Evolutionary conservation across 2,329 filamentous ascomycete species (phyloP).

Genomic region (Beauveria australis): DNA sequence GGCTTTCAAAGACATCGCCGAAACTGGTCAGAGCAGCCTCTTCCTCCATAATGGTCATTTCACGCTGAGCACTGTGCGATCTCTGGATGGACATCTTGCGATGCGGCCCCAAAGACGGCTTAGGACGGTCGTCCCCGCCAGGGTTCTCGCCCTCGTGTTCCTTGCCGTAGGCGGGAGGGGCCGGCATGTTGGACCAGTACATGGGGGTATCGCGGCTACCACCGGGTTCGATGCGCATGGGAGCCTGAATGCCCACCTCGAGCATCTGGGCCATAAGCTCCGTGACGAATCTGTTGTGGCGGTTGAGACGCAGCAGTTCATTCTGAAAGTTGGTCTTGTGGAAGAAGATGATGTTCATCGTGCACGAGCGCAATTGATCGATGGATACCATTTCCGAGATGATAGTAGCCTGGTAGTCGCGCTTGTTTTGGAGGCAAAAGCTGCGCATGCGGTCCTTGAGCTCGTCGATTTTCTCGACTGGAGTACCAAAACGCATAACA

Average conservation of each 20-base stretch:
- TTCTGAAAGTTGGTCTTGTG: conserved; percentile 98
- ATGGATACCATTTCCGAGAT: conserved; percentile 77
- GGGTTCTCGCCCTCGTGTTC: conserved; percentile 16
- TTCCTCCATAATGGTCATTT: conserved; percentile 17
- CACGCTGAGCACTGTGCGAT: conserved; percentile 12
- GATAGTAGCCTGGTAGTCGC: conserved; percentile 80
- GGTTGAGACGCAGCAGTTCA: conserved; percentile 77
- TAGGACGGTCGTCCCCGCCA: conserved; percentile 7
- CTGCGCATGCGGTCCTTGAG: conserved; percentile 74
- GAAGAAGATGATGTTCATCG: conserved; percentile 90
- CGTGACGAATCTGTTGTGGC: conserved; percentile 90
- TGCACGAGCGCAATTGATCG: conserved; percentile 75
- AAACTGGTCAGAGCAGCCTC: conserved; percentile 31
- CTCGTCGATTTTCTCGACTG: conserved; percentile 70
- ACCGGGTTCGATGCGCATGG: conserved; percentile 52
- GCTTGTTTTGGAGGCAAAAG: conserved; percentile 77
- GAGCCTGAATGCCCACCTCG: conserved; percentile 77
- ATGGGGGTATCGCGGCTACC: conserved; percentile 61
- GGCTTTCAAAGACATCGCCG: conserved; percentile 37
- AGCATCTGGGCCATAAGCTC: conserved; percentile 83
- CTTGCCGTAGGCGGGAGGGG: conserved; percentile 27
- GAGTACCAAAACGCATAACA: conserved; percentile 81
- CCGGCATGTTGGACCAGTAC: conserved; percentile 35
- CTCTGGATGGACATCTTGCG: conserved; percentile 2
- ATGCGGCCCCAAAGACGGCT: conserved; percentile 11